These are phyloP conservation scores for Aeminium ludgeri DNA, from an alignment of 495 filamentous ascomycete genomes.

Conservation along the genomic window DNA sequence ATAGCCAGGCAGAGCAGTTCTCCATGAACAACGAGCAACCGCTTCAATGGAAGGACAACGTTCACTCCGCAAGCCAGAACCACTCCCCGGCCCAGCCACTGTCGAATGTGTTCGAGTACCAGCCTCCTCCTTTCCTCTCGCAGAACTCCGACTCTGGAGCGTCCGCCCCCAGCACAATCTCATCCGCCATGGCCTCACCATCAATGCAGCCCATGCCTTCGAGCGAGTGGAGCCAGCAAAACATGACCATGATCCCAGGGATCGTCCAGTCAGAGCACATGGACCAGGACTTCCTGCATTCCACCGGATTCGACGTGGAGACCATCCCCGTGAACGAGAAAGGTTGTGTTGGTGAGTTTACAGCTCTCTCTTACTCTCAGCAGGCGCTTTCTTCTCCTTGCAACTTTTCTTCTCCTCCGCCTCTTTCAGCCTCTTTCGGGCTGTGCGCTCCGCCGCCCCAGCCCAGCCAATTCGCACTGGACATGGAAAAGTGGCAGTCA, in stretches of 20 bases:
- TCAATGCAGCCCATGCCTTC: conserved; percentile 41
- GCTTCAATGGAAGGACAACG: conserved; percentile 4
- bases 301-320: conserved; percentile 38
- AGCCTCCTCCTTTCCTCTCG: conserved; percentile 33
- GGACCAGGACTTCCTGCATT: conserved; percentile 25
- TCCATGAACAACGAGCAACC: conserved; percentile 2
- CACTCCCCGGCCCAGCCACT: conserved; percentile 21
- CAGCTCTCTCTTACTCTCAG: conserved; percentile 24
- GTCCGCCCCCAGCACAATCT: conserved; percentile 52
- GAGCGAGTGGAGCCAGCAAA: conserved; percentile 45
- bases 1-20: conserved; percentile 7
- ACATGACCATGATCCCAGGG: conserved; percentile 46
- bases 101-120: conserved; percentile 22
- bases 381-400: conserved; percentile 14
- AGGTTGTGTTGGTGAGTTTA: conserved; percentile 70
- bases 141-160: conserved; percentile 56
- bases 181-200: conserved; percentile 70
- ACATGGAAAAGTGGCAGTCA: no score
- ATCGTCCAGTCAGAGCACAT: conserved; percentile 49
- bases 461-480: no score
- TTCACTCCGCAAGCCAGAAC: conserved; percentile 11
- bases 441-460: no score
- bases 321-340: conserved; percentile 43
- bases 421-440: conserved; percentile 2
- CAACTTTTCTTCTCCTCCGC: conserved; percentile 15